phyloP scores from a whole-genome alignment of 2,329 filamentous ascomycete species.

The Alternaria consortialis region DNA sequence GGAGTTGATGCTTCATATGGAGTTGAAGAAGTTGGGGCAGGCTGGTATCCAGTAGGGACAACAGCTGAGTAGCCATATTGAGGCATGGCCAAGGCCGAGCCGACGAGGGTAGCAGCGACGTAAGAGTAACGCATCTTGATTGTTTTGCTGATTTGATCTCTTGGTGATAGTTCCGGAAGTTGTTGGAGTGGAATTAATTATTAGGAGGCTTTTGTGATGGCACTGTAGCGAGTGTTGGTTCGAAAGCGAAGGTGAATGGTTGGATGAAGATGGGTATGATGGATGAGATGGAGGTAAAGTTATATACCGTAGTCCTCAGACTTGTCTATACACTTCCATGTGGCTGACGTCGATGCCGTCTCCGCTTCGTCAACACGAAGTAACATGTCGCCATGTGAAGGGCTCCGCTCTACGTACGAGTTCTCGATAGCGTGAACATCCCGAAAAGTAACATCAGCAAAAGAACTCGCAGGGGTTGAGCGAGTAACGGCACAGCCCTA shows the following conservation, averaged over 20 bases:
- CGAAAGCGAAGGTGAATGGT: constrained; percentile 44
- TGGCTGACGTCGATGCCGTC: constrained; percentile 37
- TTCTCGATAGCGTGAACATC: constrained; percentile 43
- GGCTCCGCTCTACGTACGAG: constrained; percentile 29
- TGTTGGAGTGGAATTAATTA: constrained; percentile 32
- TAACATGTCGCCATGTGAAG: constrained; percentile 34
- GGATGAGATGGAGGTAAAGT: constrained; percentile 21
- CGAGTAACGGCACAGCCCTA: constrained; percentile 34
- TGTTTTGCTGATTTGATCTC: constrained; percentile 7
- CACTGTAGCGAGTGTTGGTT: constrained; percentile 45
- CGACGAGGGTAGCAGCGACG: constrained; percentile 42
- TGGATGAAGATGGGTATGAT: constrained; percentile 33
- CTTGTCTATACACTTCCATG: constrained; percentile 32
- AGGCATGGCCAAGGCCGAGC: constrained; percentile 42
- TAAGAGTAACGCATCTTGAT: constrained; percentile 47
- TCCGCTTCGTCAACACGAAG: constrained; percentile 39
- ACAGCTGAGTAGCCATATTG: constrained; percentile 24
- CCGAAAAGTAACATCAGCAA: constrained; percentile 28
- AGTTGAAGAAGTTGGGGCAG: constrained; percentile 12
- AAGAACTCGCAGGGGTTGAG: constrained; percentile 20
- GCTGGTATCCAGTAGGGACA: constrained; percentile 10
- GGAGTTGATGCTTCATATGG: constrained; percentile 8
- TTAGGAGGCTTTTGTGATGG: constrained; percentile 35
- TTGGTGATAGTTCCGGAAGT: constrained; percentile 7
- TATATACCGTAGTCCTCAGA: constrained; percentile 38